A percentile compares a stretch with the other conserved stretches of the same genome.
phyloP scores from a whole-genome alignment of 169 alveolate species.

The Hepatocystis sp. region DNA sequence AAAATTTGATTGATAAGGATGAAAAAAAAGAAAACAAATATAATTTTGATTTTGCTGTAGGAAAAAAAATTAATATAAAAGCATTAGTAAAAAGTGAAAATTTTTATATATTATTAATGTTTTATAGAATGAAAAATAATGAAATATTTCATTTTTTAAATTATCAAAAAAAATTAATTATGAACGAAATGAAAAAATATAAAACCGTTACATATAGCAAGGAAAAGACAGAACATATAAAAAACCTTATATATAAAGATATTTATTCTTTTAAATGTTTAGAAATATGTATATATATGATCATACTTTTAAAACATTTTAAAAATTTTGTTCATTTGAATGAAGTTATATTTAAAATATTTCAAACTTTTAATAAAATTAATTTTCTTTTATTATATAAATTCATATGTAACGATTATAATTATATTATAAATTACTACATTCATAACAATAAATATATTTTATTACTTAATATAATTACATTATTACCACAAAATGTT shows the following conservation, averaged over 20 bases:
- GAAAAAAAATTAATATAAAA: conserved; percentile 63
- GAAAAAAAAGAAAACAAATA: conserved; percentile 48
- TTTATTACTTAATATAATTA: conserved; percentile 36
- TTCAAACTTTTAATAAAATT: conserved; percentile 22
- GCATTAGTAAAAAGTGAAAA: conserved; percentile 55
- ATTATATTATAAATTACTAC: conserved; percentile 43
- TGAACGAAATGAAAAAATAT: conserved; percentile 33
- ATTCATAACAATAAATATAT: conserved; percentile 61
- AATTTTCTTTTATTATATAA: conserved; percentile 56
- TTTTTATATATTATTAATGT: conserved; percentile 53
- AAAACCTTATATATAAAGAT: conserved; percentile 27
- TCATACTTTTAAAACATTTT: conserved; percentile 60
- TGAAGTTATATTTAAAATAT: conserved; percentile 58
- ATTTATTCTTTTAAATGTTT: conserved; percentile 65
- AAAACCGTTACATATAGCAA: too few species aligned
- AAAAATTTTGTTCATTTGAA: conserved; percentile 63
- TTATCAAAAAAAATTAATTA: conserved; percentile 29
- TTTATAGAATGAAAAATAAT: conserved; percentile 65
- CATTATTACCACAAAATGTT: conserved; percentile 62
- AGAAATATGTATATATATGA: conserved; percentile 61
- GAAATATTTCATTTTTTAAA: conserved; percentile 71
- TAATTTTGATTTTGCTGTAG: conserved; percentile 50
- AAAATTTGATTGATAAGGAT: conserved; percentile 30
- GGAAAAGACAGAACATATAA: neutral
- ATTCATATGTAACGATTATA: conserved; percentile 68